Evolutionary conservation across 2,329 filamentous ascomycete genomes (phyloP).

Genomic region (Dactylellina sp.): DNA sequence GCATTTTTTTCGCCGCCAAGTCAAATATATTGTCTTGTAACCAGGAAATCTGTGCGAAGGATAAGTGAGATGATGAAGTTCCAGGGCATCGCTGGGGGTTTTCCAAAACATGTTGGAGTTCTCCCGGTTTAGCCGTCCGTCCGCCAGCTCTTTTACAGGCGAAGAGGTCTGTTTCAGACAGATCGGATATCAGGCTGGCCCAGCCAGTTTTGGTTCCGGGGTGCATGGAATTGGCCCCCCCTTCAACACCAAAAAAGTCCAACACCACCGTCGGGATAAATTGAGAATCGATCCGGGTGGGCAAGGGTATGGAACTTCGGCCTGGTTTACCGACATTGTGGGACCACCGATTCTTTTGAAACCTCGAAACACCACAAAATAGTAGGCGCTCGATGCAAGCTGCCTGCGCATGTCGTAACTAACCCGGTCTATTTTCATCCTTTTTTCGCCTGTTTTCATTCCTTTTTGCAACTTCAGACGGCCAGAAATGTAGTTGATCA

Average conservation of each 20-base stretch:
- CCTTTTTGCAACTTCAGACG: conserved; percentile 9
- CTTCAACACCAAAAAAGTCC: conserved; percentile 48
- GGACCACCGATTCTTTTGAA: conserved; percentile 42
- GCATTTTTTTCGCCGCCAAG: too few relatives aligned
- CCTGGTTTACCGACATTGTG: conserved; percentile 50
- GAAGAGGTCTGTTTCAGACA: conserved; percentile 32
- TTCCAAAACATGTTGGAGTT: conserved; percentile 28
- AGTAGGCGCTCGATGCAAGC: conserved; percentile 7
- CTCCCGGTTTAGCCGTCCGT: conserved; percentile 39
- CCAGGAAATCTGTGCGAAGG: conserved; percentile 5
- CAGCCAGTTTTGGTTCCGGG: conserved; percentile 7
- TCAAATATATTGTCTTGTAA: not conserved
- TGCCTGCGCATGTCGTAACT: conserved; percentile 39
- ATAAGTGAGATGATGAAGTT: not conserved
- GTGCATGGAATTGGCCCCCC: conserved; percentile 14
- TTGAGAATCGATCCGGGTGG: conserved; percentile 43
- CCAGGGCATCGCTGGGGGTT: not conserved
- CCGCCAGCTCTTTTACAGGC: conserved; percentile 1
- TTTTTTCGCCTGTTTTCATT: conserved; percentile 2
- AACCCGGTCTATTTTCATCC: conserved; percentile 24
- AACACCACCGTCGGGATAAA: conserved; percentile 51
- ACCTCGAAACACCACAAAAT: conserved; percentile 20
- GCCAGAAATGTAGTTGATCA: conserved; percentile 16
- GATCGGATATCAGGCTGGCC: conserved; percentile 14
- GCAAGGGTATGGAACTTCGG: conserved; percentile 50